Evolutionary conservation across 2,329 filamentous ascomycete species (phyloP), one percentile per base, ranked within the genome.

Genomic region (Aspergillus persii): DNA sequence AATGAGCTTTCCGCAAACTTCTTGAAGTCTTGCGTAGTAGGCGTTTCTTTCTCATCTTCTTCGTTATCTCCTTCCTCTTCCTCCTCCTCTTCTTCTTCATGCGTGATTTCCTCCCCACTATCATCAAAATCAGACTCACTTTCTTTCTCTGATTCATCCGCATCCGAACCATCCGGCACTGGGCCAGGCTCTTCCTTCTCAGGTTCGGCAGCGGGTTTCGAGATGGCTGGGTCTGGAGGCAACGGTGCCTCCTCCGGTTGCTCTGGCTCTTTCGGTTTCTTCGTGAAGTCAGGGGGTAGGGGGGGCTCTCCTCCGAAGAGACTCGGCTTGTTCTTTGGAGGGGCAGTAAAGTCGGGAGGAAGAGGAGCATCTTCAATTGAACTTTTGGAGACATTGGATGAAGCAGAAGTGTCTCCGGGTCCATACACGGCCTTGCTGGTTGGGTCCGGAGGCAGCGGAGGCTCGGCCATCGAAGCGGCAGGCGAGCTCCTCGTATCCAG

Each of bases 321-420:
- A 8, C 60, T 60, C 1, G 62, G 57, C 27, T 70, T 68, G 3
- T 60, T 61, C 26, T 63, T 58, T 3, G 63, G 53, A 1, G 44
- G 44, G 4, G 27, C 27, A 9, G 66, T 60, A 52, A 73, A 72
- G 53, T 72, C 73, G 36, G 72, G 70, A 1, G 74, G 72, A 46
- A 74, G 65, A 44, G 76, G 75, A 4, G 74, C 74, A 52, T 79
- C 77, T 8, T 79, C 77, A 48, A 68, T 58, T 5, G 77, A 77
- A 46, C 65, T 71, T 54, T 75, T 76, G 4, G 77, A 79, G 4
- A 75, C 72, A 56, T 75, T 74, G 3, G 77, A 79, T 8, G 79
- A 80, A 8, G 74, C 77, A 3, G 79, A 80, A n/a, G 79, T 81
- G 59, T 82, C 80, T 4, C 79, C 79, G 29, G 79, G 74, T 8